Evolutionary conservation across 805 yeast species (phyloP), one percentile per base, ranked within the genome.

Genomic region (Sungouiella thailandica): DNA sequence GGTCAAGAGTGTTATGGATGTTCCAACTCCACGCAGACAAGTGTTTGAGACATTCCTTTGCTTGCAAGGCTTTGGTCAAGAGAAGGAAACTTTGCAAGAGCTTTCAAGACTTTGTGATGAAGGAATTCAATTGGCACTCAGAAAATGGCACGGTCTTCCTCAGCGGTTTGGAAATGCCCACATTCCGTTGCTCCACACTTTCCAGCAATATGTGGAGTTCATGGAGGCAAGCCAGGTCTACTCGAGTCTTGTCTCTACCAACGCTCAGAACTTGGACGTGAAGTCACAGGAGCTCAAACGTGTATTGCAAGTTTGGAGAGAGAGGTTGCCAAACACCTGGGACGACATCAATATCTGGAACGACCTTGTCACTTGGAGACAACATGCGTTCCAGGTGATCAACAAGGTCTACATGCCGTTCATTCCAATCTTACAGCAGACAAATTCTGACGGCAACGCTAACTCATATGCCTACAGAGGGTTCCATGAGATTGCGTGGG

Each of bases 401-500:
- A 93, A 93, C 67, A 84, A 84, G 55, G 95, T 86, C 2, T 93
- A 93, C 58, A 74, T 89, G 72, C 97, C 97, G 7, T 72, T 94
- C 51, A 83, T 89, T 40, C 95, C 96, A 1, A 78, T 86, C 2
- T 55, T 86, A 23, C 96, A 86, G 49, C 87, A 83, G 41, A 60
- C 69, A 15, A 67, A 64, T 36, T 76, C 79, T 28, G 80, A 80
- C 12, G 78, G 80, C 29, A 80, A 78, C 47, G 84, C 85, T 19
- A 86, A 87, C 54, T 88, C 97, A 1, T 89, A 88, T 53, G 97
- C 96, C 1, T 94, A 90, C 60, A 73, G 98, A 44, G 99, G 99
- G 1, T 93, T 86, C 62, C 99, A 93, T 57, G 99, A 93, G 60
- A 87, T 90, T 57, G 98, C 98, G 0, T 94, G 98, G 97, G 96